Percentiles rank a stretch among this genome's conserved stretches.
phyloP scores from a whole-genome alignment of 1,284 basidiomycete genomes.

The Marasmius sp. region DNA sequence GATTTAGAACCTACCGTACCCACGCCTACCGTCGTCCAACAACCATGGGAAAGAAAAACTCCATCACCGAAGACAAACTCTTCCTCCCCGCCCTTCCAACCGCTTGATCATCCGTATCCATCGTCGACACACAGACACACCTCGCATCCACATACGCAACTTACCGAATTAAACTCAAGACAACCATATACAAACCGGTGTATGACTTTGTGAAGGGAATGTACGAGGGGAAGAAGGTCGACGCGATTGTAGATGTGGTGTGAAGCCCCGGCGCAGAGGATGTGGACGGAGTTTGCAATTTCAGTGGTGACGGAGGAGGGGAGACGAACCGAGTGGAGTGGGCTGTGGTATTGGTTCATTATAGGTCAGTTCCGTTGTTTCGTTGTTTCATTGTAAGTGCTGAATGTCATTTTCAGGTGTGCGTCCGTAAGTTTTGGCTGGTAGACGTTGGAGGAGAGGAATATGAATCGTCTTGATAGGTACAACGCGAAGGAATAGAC shows the following conservation, averaged over 20 bases:
- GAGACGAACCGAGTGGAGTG: constrained; percentile 54
- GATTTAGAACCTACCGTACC: too few species aligned
- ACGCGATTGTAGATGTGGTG: too few species aligned
- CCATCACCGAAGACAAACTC: neutral
- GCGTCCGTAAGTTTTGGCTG: constrained; percentile 72
- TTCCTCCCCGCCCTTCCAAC: constrained; percentile 24
- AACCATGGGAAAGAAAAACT: too few species aligned
- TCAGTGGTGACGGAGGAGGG: constrained; percentile 56
- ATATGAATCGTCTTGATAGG: constrained; percentile 31
- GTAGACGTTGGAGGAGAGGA: too few species aligned
- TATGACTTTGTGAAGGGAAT: constrained; percentile 66
- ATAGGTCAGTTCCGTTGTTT: constrained; percentile 67
- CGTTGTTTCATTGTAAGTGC: neutral
- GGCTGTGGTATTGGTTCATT: constrained; percentile 72
- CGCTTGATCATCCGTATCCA: constrained; percentile 17
- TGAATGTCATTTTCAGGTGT: constrained; percentile 44
- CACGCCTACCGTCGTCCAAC: too few species aligned
- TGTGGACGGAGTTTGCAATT: constrained; percentile 74
- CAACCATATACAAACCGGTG: constrained; percentile 49
- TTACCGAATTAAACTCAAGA: constrained; percentile 60
- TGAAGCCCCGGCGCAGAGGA: constrained; percentile 61
- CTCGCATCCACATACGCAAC: constrained; percentile 65
- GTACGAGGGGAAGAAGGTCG: too few species aligned
- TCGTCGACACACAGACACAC: constrained; percentile 82
- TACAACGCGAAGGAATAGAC: constrained; percentile 72